Evolutionary conservation across 2,329 filamentous ascomycete species (phyloP).

Genomic region (Rutstroemia sp.): DNA sequence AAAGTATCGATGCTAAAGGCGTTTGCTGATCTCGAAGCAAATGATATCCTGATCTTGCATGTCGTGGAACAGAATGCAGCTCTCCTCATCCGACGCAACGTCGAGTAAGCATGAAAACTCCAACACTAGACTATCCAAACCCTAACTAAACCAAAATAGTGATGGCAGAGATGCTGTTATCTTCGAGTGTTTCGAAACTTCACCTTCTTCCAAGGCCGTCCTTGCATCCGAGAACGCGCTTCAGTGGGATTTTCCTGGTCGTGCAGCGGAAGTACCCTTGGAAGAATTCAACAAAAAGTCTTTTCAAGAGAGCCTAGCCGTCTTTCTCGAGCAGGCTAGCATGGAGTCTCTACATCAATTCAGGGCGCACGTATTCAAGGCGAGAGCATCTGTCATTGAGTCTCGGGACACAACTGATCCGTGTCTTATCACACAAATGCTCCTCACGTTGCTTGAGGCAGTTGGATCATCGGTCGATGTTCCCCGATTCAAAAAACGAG

Average conservation of each 20-base stretch:
- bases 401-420: conserved; percentile 50
- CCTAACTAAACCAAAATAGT: conserved; percentile 1
- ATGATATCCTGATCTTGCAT: conserved; percentile 34
- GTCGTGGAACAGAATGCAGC: conserved; percentile 42
- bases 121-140: conserved; percentile 6
- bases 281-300: conserved; percentile 30
- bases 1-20: conserved; percentile 20
- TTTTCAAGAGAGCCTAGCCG: conserved; percentile 42
- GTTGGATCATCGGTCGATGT: conserved; percentile 37
- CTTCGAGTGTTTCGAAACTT: conserved; percentile 56
- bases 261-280: conserved; percentile 39
- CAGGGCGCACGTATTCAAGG: conserved; percentile 44
- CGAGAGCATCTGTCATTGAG: conserved; percentile 41
- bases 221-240: conserved; percentile 45
- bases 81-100: conserved; percentile 33
- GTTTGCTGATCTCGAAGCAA: conserved; percentile 24
- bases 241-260: conserved; percentile 52
- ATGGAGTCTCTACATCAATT: conserved; percentile 45
- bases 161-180: conserved; percentile 29
- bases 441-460: conserved; percentile 53
- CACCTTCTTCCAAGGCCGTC: conserved; percentile 43
- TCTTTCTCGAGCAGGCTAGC: conserved; percentile 50
- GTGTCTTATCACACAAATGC: conserved; percentile 48
- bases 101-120: conserved; percentile 25
- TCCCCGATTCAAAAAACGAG: conserved; percentile 43